Evolutionary conservation across 148 eudicot species (phyloP), one percentile per base, ranked within the genome.

Genomic region (Camellia sinensis): DNA sequence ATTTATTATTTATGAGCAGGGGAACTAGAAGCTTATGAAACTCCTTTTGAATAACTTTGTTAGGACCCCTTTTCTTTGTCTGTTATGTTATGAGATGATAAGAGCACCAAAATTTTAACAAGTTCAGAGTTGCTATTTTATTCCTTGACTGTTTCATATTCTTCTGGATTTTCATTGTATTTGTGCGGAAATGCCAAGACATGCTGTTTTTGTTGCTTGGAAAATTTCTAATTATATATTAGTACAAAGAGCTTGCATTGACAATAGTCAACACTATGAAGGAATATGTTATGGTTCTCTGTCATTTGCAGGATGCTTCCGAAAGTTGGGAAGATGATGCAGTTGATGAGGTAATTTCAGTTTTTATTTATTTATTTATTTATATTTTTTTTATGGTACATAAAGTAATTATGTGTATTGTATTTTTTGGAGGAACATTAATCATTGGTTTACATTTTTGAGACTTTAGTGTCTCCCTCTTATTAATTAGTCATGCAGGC

Each of bases 291-390:
- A 22, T 57, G 19, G 11, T 82, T 77, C 7, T 73, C 64, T 78
- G 45, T 7, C 17, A 22, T 43, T 84, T 86, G 85, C 93, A 96
- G 99, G 92, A 86, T 84, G 99, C 93, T 80, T 78, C 81, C 82
- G 97, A 86, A 79, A 71, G 86, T 67, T 96, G 97, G 94, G 99
- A 96, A 88, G 89, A 75, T 88, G 80, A 80, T 81, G 77, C 84
- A 21, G 70, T 80, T 78, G 91, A 83, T 68, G 86, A 93, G 99
- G 99, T 96, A 91, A 29, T 60, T 53, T 48, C 18, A 56, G 60
- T 48, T 48, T 68, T 10, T 7, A 10, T 73, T 72, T 29, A 29
- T 29, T 29, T 29, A 29, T 29, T 29, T 29, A 29, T 29, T 1
- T 29, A 22, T 22, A 3, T 5, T 15, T 1, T 37, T 44, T 66